Base-by-base conservation (phyloP, 495 filamentous ascomycete species). In the Venustampulla echinocandica region DNA sequence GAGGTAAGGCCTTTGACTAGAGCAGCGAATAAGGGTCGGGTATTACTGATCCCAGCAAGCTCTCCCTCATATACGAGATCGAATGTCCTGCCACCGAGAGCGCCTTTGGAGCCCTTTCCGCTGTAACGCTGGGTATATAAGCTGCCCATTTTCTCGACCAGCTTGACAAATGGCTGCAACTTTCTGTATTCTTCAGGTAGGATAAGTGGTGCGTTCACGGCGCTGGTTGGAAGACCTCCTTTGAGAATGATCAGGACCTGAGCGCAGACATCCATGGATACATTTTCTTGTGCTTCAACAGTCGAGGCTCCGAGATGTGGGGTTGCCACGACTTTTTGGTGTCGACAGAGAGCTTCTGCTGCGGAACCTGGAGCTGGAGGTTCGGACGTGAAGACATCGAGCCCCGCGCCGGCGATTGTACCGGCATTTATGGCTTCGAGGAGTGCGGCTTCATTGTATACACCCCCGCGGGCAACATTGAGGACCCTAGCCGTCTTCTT, bases 241-340 rank as follows among this genome's bases (percentile, higher is more conserved):
- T 67, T 63, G 19, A 87, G 55, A 43, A 87, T 83, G 37, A 74
- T 67, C 5, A 81, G 63, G n/a, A 87, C 80, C 62, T 87, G 81
- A 46, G 73, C 72, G 61, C 82, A 87, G 19, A 86, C 82, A 57
- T 87, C 82, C 30, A 84, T 69, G 19, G 75, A 77, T 11, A 87
- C 82, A 54, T 84, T 84, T 59, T 87, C 82, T 62, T 85, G 82
- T 0, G 82, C 82, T 66, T 87, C 82, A n/a, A 81, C 70, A 1
- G 82, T 87, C 10, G 75, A 80, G 7, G 82, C 82, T 4, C 82
- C 82, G 0, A 87, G 71, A 63, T 87, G 82, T 9, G 82, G 82
- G 28, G 82, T 87, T 4, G 73, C 76, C 18, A 85, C 76, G 3
- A 82, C 80, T 46, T 71, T 75, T 3, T 74, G 75, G 51, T 87